Evolutionary conservation across 441 rosid species (phyloP).

Genomic region (Pelargonium myrrhifolium): DNA sequence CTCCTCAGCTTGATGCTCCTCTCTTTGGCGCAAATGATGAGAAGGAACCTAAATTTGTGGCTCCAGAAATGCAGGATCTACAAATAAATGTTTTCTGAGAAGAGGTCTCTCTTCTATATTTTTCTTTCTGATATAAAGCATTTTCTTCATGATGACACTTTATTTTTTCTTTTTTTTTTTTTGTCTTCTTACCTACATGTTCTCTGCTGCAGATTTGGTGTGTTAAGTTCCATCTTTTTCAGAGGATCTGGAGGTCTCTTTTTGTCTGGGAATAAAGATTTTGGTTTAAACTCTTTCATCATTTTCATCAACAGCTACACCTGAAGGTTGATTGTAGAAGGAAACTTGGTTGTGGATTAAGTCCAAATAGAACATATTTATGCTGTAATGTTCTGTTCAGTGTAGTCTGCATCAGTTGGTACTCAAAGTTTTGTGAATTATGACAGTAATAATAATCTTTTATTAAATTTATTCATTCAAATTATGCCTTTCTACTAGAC

Average conservation of each 20-base stretch:
- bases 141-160: background rate
- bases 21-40: slow-evolving; percentile 32
- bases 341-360: background rate
- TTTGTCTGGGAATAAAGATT: slow-evolving; percentile 5
- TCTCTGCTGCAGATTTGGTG: slow-evolving; percentile 5
- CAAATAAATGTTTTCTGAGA: slow-evolving; percentile 62
- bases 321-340: background rate
- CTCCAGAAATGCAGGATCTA: slow-evolving; percentile 64
- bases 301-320: background rate
- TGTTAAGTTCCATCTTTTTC: background rate
- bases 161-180: too few relatives aligned
- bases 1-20: slow-evolving; percentile 74
- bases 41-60: slow-evolving; percentile 38
- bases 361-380: background rate
- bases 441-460: background rate
- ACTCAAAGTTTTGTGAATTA: background rate
- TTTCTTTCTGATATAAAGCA: background rate
- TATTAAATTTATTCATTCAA: background rate
- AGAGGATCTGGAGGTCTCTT: slow-evolving; percentile 6
- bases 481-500: too few relatives aligned
- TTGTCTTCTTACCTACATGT: background rate
- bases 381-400: background rate
- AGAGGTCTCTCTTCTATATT: slow-evolving; percentile 17
- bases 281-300: background rate
- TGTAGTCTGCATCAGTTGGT: background rate